Conservation (phyloP, 129 eudicot genomes). For the Centella asiatica region DNA sequence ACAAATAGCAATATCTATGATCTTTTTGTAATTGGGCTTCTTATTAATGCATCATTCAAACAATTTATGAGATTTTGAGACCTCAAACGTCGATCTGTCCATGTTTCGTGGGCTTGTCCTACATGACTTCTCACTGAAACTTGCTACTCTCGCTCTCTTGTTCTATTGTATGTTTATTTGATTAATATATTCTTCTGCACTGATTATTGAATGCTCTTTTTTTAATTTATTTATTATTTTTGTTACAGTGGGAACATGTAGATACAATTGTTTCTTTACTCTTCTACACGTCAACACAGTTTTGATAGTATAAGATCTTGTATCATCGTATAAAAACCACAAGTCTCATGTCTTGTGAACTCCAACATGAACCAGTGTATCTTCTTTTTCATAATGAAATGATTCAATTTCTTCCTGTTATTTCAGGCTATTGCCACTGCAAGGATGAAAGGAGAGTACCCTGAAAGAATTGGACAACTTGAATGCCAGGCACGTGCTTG, state of each 20-base stretch:
- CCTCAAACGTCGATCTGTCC: too few species aligned
- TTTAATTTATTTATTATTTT: too few species aligned
- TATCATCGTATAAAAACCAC: not conserved
- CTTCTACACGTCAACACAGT: not conserved
- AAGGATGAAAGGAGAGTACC: constrained; percentile 82
- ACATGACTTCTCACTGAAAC: too few species aligned
- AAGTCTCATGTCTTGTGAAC: not conserved
- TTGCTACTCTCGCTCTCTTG: too few species aligned
- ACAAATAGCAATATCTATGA: too few species aligned
- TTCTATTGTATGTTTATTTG: too few species aligned
- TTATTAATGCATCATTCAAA: too few species aligned
- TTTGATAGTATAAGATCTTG: not conserved
- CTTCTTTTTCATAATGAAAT: not conserved
- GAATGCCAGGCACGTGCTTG: constrained; percentile 65
- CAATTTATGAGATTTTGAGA: too few species aligned
- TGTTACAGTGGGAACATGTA: not conserved
- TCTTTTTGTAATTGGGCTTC: too few species aligned
- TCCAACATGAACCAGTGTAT: not conserved
- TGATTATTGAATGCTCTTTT: too few species aligned
- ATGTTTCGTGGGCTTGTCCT: too few species aligned
- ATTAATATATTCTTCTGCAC: too few species aligned
- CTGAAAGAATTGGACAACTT: constrained; percentile 82
- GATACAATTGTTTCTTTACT: not conserved
- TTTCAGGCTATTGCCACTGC: constrained; percentile 82
- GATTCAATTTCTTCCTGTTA: constrained; percentile 3